phyloP scores from a whole-genome alignment of 345 rosid species.

The Melastoma malabathricum region DNA sequence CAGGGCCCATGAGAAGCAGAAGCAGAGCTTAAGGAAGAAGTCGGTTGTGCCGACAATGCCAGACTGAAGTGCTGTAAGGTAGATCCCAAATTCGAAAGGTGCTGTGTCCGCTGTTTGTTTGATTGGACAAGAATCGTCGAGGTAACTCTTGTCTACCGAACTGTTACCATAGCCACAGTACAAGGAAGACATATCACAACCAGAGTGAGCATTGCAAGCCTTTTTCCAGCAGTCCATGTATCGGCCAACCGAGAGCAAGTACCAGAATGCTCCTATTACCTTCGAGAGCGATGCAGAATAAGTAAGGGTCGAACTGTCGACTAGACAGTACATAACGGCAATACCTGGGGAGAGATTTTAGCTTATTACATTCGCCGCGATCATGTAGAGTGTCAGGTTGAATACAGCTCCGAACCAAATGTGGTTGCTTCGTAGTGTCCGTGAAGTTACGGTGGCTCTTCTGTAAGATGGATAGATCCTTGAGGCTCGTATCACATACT shows the following conservation, averaged over 20 bases:
- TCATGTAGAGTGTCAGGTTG: conserved; percentile 89
- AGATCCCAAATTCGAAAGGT: conserved; percentile 53
- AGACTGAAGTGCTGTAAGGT: conserved; percentile 38
- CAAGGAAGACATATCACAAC: conserved; percentile 14
- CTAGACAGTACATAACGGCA: too few relatives aligned
- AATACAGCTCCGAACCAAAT: conserved; percentile 92
- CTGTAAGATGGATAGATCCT: conserved; percentile 68
- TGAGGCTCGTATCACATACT: conserved; percentile 62
- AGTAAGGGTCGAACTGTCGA: background rate
- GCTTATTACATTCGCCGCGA: conserved; percentile 77
- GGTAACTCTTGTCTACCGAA: conserved; percentile 7
- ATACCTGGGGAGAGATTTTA: background rate
- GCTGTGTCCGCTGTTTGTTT: conserved; percentile 24
- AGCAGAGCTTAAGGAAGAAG: conserved; percentile 53
- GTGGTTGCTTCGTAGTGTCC: conserved; percentile 78
- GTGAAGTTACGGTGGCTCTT: conserved; percentile 77
- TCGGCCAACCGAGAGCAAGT: conserved; percentile 56
- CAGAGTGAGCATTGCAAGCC: conserved; percentile 23
- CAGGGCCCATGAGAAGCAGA: conserved; percentile 77
- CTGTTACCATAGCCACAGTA: conserved; percentile 24
- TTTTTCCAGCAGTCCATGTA: conserved; percentile 59
- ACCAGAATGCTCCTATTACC: conserved; percentile 88
- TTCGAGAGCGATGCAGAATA: conserved; percentile 3
- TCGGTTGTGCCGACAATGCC: conserved; percentile 47
- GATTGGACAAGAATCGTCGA: conserved; percentile 35